Evolutionary conservation across 306 rosid genomes (phyloP).

Genomic region (Comarum palustre): DNA sequence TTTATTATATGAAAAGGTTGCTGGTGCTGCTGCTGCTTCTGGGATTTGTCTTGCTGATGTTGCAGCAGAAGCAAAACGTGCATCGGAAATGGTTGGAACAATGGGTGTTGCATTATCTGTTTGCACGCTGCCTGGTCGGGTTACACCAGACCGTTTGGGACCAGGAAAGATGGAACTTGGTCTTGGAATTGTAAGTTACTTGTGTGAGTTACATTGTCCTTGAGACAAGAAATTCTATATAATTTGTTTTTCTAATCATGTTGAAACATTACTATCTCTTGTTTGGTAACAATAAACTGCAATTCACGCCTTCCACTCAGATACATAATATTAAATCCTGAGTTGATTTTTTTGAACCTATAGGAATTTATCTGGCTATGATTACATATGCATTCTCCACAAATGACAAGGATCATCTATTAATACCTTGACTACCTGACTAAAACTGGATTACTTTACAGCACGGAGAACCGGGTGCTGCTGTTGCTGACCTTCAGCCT

Average conservation of each 20-base stretch:
- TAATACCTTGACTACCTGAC: conserved; percentile 26
- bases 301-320: not conserved
- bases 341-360: not conserved
- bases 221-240: not conserved
- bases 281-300: not conserved
- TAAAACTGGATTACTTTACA: conserved; percentile 39
- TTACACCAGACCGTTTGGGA: conserved; percentile 82
- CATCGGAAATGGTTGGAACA: conserved; percentile 89
- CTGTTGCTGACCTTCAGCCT: conserved; percentile 75
- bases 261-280: not conserved
- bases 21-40: conserved; percentile 95
- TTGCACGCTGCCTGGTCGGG: conserved; percentile 88
- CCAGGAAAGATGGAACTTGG: conserved; percentile 91
- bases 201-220: conserved; percentile 1
- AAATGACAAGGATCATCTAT: not conserved
- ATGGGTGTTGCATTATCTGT: conserved; percentile 89
- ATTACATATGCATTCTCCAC: not conserved
- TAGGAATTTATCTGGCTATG: not conserved
- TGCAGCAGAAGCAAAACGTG: conserved; percentile 76
- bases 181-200: conserved; percentile 83
- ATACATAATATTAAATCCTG: not conserved
- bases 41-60: conserved; percentile 78
- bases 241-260: not conserved
- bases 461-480: conserved; percentile 99
- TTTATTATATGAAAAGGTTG: conserved; percentile 54